Percentiles rank a stretch among this genome's conserved stretches.
These are phyloP conservation scores for Aureococcus anophagefferens DNA, from an alignment of 108 stramenopile genomes.

Conservation along the genomic window DNA sequence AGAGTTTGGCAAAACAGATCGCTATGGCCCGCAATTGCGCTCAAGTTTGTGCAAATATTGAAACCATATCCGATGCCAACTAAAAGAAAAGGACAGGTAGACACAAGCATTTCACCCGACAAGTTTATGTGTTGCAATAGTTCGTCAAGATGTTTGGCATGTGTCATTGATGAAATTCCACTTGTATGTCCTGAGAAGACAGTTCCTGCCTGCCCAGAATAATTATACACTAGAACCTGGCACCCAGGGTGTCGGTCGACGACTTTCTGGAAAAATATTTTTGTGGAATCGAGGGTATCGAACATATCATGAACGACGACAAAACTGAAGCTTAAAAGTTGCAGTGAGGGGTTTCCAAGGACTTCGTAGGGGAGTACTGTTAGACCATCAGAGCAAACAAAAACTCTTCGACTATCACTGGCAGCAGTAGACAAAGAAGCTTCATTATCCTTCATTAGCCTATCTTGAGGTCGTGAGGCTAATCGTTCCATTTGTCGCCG, in stretches of 20 bases:
- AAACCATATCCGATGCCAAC: constrained; percentile 42
- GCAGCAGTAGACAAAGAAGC: background rate
- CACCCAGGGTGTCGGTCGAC: constrained; percentile 30
- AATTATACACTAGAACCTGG: constrained; percentile 43
- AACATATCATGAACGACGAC: constrained; percentile 49
- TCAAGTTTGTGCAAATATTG: background rate
- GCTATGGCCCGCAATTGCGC: too few relatives aligned
- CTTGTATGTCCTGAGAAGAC: too few relatives aligned
- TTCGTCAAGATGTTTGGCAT: constrained; percentile 36
- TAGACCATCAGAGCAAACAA: constrained; percentile 23
- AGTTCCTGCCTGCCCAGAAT: constrained; percentile 46
- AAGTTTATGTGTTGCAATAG: constrained; percentile 33
- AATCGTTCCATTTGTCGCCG: constrained; percentile 7
- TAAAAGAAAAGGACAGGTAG: constrained; percentile 28
- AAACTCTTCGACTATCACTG: background rate
- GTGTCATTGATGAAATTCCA: too few relatives aligned
- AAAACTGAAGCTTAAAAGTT: constrained; percentile 8
- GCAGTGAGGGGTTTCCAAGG: constrained; percentile 16
- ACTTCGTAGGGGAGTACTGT: constrained; percentile 24
- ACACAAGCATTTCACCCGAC: constrained; percentile 32
- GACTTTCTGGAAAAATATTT: constrained; percentile 36
- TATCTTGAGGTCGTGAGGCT: background rate
- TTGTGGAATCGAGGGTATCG: constrained; percentile 40
- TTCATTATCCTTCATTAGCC: background rate
- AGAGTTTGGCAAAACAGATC: constrained; percentile 9